Base-by-base conservation (phyloP, 2,329 filamentous ascomycete species). In the Trichoderma sp. region DNA sequence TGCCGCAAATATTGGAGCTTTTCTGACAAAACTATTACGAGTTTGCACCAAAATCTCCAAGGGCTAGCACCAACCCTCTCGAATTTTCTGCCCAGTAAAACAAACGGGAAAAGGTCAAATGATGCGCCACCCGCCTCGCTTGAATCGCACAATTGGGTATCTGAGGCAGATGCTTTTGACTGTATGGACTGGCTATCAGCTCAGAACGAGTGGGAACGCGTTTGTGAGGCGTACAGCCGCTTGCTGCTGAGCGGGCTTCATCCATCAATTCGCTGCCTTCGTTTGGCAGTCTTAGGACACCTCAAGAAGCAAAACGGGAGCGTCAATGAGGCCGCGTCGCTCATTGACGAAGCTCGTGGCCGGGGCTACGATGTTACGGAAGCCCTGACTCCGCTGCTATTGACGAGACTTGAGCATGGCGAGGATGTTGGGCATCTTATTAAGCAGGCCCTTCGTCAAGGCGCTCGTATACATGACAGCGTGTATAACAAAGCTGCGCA, bases 251-350 rank as follows among this genome's bases (percentile, higher is more conserved):
- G 72, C 5, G 79, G 80, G 21, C 76, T 84, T 72, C 75, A 76
- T 1, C 78, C 78, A 70, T 82, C 80, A 33, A 73, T 74, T 3
- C 78, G 80, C 29, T 84, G 82, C 65, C 77, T 87, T 16, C 81
- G 82, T n/a, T 76, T 86, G 5, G 84, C 83, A 10, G 81, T 87
- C 10, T 72, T 80, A 11, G 83, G 84, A 2, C 77, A 80, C 16
- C 73, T 87, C 62, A 75, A 75, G 19, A 57, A 74, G 19, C 75
- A 79, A 47, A 74, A 74, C 4, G 68, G 74, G 3, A 72, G 75
- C 55, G 69, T 79, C 59, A 69, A 73, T 58, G 58, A 73, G 24
- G 83, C 85, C 1, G 75, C 80, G 21, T 72, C 71, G 0, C 75
- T 87, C 19, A 78, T 88, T 6, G 73, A 74, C 6, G 73, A 75